Evolutionary conservation across 148 eudicot genomes (phyloP).

Genomic region (Polygonum aviculare): DNA sequence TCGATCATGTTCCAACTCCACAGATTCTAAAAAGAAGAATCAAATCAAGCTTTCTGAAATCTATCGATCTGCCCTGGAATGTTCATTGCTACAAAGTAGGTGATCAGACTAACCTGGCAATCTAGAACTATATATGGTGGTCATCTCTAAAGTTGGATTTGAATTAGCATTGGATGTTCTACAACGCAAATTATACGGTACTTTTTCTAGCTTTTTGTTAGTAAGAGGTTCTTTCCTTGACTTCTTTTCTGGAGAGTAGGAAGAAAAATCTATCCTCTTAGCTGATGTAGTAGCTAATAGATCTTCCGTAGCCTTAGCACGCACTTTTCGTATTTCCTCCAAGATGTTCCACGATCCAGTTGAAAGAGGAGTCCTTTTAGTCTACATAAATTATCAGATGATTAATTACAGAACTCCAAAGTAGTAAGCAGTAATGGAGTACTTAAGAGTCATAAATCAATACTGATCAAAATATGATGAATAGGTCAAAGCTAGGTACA

Average conservation of each 20-base stretch:
- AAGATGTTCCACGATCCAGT: conserved; percentile 82
- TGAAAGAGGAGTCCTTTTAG: conserved; percentile 43
- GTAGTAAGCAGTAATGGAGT: not conserved
- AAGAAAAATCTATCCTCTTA: conserved; percentile 19
- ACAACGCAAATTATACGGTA: conserved; percentile 6
- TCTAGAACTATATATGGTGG: not conserved
- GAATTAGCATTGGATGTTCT: not conserved
- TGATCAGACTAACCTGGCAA: not conserved
- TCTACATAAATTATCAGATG: conserved; percentile 19
- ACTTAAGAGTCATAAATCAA: not conserved
- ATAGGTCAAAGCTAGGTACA: not conserved
- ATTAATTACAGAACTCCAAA: not conserved
- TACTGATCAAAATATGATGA: not conserved
- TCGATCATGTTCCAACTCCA: conserved; percentile 14
- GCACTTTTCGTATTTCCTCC: conserved; percentile 85
- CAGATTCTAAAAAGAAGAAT: conserved; percentile 8
- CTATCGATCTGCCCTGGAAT: not conserved
- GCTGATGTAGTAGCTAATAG: conserved; percentile 32
- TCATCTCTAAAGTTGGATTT: not conserved
- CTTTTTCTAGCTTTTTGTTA: conserved; percentile 17
- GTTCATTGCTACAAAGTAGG: not conserved
- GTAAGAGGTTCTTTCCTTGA: conserved; percentile 2
- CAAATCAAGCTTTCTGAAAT: not conserved
- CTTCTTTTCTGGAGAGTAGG: conserved; percentile 13
- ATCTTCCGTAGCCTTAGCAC: conserved; percentile 79